Conservation (phyloP, 805 yeast species). For the Saturnispora gosingensis region DNA sequence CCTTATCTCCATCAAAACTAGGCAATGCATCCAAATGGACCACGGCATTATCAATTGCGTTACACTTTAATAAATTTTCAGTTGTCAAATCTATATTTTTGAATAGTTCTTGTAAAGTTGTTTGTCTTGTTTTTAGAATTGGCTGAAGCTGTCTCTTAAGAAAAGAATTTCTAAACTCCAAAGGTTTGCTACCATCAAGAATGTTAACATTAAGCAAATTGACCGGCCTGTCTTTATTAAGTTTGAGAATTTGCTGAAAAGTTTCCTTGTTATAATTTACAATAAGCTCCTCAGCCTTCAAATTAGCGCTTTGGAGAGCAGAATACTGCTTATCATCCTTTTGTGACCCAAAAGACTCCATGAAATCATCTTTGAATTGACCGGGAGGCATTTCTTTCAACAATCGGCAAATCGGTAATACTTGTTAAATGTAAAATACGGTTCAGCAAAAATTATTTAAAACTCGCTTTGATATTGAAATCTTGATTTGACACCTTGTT, state of each 20-base stretch:
- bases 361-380: constrained; percentile 10
- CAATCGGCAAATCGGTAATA: background rate
- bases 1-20: constrained; percentile 11
- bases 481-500: background rate
- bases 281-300: constrained; percentile 22
- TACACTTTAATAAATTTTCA: constrained; percentile 34
- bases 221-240: constrained; percentile 34
- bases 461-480: background rate
- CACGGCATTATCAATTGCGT: constrained; percentile 34
- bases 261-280: constrained; percentile 22
- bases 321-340: background rate
- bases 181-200: constrained; percentile 32
- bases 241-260: constrained; percentile 22
- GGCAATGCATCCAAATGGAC: constrained; percentile 24
- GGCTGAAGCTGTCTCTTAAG: constrained; percentile 40
- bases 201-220: constrained; percentile 37
- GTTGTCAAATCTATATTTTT: constrained; percentile 35
- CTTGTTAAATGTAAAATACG: background rate
- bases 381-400: background rate
- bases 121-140: constrained; percentile 24
- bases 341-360: constrained; percentile 15
- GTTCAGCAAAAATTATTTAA: background rate
- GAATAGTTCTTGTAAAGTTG: constrained; percentile 30
- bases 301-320: constrained; percentile 18
- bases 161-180: constrained; percentile 36